Evolutionary conservation across 129 eudicot species (phyloP).

Genomic region (Pulicaria dysenterica): DNA sequence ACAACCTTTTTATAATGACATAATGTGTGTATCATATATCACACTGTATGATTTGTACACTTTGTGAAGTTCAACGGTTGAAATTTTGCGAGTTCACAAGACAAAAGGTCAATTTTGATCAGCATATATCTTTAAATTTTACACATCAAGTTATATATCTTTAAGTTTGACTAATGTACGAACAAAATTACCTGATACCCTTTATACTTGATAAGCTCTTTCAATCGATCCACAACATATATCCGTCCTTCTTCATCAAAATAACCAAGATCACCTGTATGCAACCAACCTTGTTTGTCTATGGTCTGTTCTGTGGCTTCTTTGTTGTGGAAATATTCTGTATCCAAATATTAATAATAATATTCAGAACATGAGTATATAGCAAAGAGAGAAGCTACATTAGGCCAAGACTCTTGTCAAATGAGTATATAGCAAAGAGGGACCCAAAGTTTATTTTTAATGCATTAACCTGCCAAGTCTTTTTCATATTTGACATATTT

Average conservation of each 20-base stretch:
- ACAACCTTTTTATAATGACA: neutral
- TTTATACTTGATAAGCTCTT: constrained; percentile 92
- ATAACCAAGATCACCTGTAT: constrained; percentile 93
- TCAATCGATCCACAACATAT: constrained; percentile 79
- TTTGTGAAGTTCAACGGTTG: neutral
- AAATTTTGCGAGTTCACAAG: neutral
- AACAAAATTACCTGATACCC: constrained; percentile 73
- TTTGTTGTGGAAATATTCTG: constrained; percentile 79
- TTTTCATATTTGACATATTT: too few relatives aligned
- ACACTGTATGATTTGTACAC: neutral
- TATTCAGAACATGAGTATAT: neutral
- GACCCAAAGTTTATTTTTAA: neutral
- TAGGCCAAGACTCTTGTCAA: neutral
- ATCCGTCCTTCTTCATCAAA: constrained; percentile 85
- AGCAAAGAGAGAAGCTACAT: neutral
- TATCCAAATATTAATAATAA: neutral
- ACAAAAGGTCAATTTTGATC: neutral
- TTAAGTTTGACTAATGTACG: neutral
- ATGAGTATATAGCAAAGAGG: neutral
- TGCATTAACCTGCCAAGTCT: neutral
- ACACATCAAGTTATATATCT: neutral
- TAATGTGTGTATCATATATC: neutral
- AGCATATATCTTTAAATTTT: neutral
- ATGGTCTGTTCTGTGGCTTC: constrained; percentile 83
- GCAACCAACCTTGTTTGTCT: constrained; percentile 87